These are phyloP conservation scores for Fusarium circinatum DNA, from an alignment of 2,329 filamentous ascomycete species.

Conservation along the genomic window DNA sequence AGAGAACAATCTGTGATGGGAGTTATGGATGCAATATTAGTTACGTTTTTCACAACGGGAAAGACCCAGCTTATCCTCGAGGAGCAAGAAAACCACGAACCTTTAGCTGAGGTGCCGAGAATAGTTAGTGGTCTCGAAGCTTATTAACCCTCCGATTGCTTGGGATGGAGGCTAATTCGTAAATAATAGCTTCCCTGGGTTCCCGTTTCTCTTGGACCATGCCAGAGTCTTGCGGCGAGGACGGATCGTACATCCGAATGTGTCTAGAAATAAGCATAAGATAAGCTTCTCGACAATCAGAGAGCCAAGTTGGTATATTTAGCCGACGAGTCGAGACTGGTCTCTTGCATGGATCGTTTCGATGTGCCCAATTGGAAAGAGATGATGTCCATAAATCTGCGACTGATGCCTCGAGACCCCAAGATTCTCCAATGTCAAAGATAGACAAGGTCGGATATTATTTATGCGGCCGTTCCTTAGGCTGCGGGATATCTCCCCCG, in stretches of 20 bases:
- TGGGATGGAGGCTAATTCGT: neutral
- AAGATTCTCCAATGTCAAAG: neutral
- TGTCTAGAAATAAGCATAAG: conserved; percentile 14
- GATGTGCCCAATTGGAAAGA: neutral
- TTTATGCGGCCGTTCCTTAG: neutral
- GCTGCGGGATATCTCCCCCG: conserved; percentile 1
- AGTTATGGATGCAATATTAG: neutral
- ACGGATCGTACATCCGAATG: neutral
- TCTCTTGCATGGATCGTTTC: neutral
- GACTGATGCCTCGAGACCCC: neutral
- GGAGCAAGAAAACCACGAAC: neutral
- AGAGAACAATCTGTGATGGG: no score
- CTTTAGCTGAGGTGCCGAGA: neutral
- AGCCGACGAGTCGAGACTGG: neutral
- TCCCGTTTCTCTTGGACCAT: neutral
- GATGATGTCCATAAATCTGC: neutral
- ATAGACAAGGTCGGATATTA: neutral
- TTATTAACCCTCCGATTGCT: neutral
- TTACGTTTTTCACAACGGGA: neutral
- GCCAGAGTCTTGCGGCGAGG: neutral
- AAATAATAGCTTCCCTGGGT: neutral
- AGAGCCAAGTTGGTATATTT: neutral
- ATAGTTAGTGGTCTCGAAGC: neutral
- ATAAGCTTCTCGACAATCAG: conserved; percentile 17
- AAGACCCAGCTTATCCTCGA: neutral